Evolutionary conservation across 2,329 filamentous ascomycete species (phyloP), one percentile per base, ranked within the genome.

Genomic region (Mycocentrospora acerina): DNA sequence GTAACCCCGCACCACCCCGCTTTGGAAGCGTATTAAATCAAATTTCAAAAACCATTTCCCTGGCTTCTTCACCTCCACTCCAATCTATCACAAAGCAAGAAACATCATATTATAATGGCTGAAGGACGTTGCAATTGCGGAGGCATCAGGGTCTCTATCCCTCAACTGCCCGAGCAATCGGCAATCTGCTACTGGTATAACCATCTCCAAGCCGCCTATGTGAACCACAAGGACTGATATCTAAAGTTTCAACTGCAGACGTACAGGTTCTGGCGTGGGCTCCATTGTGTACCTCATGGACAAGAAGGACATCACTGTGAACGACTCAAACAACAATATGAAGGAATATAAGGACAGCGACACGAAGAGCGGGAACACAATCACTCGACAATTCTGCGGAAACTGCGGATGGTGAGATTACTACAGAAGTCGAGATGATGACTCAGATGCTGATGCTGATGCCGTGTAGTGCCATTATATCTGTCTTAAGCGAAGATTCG

Each of bases 91-190:
- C 12, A 13, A 1, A 9, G 4, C 29, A 9, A 12, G 24, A 27
- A 17, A 13, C 7, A 40, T 12, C 2, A 11, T 7, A 11, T 14
- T 30, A 45, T 14, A 0, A 61, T 61, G 57, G 31, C 44, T 6
- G 45, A 59, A 42, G 62, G 60, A 39, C 56, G 49, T 34, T 65
- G 58, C 44, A 65, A 65, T 32, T 65, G 59, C 46, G 48, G 37
- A 13, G 44, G 45, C 29, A 60, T 64, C 35, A 60, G 42, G 9
- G 53, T 65, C 24, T 45, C 41, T 6, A 40, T 62, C n/a, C 32
- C 55, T 4, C 30, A 44, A n/a, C 12, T 57, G 12, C 60, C 55
- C 0, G 36, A 47, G 8, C 24, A 53, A n/a, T 55, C 57, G 2
- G 33, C 35, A 0, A 45, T 65, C 12, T 64, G 61, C 46, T 63